Base-by-base conservation (phyloP, 306 rosid species). In the Fagus sylvatica region DNA sequence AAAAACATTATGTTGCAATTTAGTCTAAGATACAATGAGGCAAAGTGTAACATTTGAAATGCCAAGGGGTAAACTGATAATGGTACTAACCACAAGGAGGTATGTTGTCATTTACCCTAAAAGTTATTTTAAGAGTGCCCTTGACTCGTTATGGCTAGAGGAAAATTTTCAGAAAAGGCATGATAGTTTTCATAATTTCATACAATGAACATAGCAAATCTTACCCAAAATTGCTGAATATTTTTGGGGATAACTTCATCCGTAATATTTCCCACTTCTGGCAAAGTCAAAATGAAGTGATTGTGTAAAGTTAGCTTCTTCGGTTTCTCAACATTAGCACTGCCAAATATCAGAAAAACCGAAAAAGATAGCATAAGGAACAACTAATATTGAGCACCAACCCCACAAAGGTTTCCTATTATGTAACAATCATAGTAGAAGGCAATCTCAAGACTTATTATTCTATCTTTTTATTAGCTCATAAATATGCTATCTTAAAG, bases 141-240 rank as follows among this genome's bases (percentile, higher is more conserved):
- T 2, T 37, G 4, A 39, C 28, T 65, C 48, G 7, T 65, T 62
- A 5, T 46, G 41, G 17, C 49, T 43, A 37, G 30, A 65, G 71
- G 48, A 17, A 32, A 65, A 36, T 37, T 65, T 16, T 39, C 28
- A 1, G 13, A n/a, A 65, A 65, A 37, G 48, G 48, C 32, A 7
- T 15, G 32, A 65, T 37, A 34, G 71, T 37, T 39, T 41, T 49
- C 36, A 71, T 12, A 74, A 43, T n/a, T n/a, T n/a, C n/a, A 48
- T 22, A 56, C 42, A 48, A 41, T 48, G 37, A 5, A 32, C 34
- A 40, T 6, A 41, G 46, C 9, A 61, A 82, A 53, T 70, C 87
- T 81, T 87, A 95, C 98, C 97, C 89, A 91, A 68, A 93, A 92
- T 75, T 95, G 98, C 88, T 92, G 93, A 82, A 95, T 97, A 82